A percentile compares a stretch with the other conserved stretches of the same genome.
Evolutionary conservation across 2,329 filamentous ascomycete genomes (phyloP).

Genomic region (Alternaria brassicae): DNA sequence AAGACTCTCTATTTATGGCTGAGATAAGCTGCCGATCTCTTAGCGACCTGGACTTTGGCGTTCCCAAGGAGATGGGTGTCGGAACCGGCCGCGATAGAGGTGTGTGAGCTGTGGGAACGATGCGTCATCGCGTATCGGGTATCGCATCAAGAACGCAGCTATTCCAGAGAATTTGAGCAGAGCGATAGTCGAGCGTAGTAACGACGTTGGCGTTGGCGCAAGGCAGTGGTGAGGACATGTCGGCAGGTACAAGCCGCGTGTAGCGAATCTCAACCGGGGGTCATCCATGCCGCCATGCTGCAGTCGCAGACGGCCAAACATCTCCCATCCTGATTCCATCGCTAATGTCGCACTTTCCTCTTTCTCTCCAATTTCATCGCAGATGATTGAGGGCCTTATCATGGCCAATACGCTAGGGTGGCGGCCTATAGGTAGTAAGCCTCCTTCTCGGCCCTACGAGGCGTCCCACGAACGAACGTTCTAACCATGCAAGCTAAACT

Average conservation of each 20-base stretch:
- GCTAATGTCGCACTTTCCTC: conserved; percentile 2
- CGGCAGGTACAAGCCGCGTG: conserved; percentile 10
- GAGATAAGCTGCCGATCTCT: conserved; percentile 11
- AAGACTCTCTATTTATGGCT: conserved; percentile 12
- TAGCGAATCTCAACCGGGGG: conserved; percentile 3
- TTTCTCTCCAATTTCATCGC: neutral
- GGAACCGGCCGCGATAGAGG: neutral
- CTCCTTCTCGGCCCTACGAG: conserved; percentile 13
- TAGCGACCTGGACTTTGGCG: conserved; percentile 1
- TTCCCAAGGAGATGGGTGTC: neutral
- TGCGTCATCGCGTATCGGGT: neutral
- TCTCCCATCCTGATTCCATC: neutral
- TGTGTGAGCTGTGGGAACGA: neutral
- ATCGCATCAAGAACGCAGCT: neutral
- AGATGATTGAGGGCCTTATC: conserved; percentile 7
- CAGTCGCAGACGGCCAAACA: conserved; percentile 9
- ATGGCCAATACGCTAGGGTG: conserved; percentile 12
- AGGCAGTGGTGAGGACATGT: neutral
- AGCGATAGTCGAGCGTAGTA: neutral
- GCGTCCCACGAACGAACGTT: conserved; percentile 6
- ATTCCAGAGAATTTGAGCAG: neutral
- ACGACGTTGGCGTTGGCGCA: neutral
- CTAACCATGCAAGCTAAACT: conserved; percentile 3
- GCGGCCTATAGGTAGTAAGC: conserved; percentile 18
- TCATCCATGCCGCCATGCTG: neutral